Evolutionary conservation across 2,329 filamentous ascomycete species (phyloP).

Genomic region (Diaporthe caulivora): DNA sequence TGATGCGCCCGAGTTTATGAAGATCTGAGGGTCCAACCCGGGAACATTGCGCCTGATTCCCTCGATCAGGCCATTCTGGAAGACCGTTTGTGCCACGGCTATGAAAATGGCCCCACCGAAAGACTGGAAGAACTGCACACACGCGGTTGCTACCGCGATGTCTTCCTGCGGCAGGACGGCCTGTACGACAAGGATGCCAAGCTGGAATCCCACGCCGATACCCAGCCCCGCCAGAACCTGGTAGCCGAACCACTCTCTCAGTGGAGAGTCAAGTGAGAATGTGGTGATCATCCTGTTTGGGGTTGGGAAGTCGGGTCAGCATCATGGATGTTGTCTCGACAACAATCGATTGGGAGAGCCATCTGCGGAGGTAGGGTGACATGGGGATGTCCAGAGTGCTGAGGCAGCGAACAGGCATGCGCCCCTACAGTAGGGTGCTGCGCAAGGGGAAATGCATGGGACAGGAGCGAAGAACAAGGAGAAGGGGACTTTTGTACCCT

Average conservation of each 20-base stretch:
- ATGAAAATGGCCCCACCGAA: constrained; percentile 75
- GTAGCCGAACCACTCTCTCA: constrained; percentile 66
- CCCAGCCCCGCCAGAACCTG: constrained; percentile 65
- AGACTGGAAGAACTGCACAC: constrained; percentile 70
- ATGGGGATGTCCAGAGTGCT: not conserved
- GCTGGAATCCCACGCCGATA: constrained; percentile 61
- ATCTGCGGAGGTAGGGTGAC: not conserved
- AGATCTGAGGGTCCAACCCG: constrained; percentile 33
- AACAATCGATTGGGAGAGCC: not conserved
- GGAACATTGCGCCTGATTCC: constrained; percentile 47
- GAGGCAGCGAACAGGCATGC: not conserved
- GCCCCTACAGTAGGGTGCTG: not conserved
- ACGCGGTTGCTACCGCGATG: constrained; percentile 63
- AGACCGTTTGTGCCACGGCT: constrained; percentile 74
- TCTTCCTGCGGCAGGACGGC: constrained; percentile 60
- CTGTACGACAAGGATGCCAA: constrained; percentile 61
- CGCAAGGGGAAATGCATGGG: not conserved
- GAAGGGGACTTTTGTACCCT: not conserved
- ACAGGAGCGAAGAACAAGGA: not conserved
- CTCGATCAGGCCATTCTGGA: constrained; percentile 71
- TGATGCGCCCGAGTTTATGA: constrained; percentile 46
- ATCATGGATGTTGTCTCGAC: not conserved
- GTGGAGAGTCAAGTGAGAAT: constrained; percentile 57
- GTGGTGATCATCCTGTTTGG: constrained; percentile 63
- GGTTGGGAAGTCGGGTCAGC: not conserved